Base-by-base conservation (phyloP, 2,329 filamentous ascomycete species). In the Talaromyces rugulosus region DNA sequence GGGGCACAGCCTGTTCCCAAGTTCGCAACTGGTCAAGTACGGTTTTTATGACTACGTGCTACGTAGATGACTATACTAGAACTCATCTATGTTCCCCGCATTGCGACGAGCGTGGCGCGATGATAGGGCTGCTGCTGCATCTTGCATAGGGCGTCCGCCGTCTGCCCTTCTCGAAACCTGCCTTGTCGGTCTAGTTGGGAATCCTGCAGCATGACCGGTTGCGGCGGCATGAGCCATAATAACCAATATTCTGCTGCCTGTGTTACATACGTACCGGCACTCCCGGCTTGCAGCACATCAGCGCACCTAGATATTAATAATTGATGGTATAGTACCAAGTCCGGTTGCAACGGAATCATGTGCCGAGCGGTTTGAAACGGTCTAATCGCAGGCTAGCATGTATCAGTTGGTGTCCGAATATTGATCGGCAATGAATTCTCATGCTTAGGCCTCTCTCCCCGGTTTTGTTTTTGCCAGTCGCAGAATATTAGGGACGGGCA, bases 61-160 rank as follows among this genome's bases (percentile, higher is more conserved):
- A 18, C 7, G 40, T 44, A 18, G 23, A 23, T 23, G 23, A 23
- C 23, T 23, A 23, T 23, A 23, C 23, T 23, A 23, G 23, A 23
- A 23, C 23, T 44, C 9, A 47, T 47, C 44, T 47, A 8, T 47
- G 50, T 53, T 53, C 50, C 50, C 50, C 50, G 50, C 50, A 53
- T 31, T 53, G 18, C 27, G 50, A 16, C 18, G 50, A 28, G 50
- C 50, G 50, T 53, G 50, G 50, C 50, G 50, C 50, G 28, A 53
- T 31, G 50, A 53, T 53, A 53, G 50, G 50, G 50, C 50, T 53
- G 50, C 30, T 53, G 50, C 27, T 53, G 50, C 27, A 53, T 53
- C 27, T 30, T 53, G 50, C 50, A 53, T 53, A 16, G 50, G 27
- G 50, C 50, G 30, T 31, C 16, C 18, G 18, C 18, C 23, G 27